Conservation (phyloP, 164 flowering plant genomes). For the Sextonia rubra region DNA sequence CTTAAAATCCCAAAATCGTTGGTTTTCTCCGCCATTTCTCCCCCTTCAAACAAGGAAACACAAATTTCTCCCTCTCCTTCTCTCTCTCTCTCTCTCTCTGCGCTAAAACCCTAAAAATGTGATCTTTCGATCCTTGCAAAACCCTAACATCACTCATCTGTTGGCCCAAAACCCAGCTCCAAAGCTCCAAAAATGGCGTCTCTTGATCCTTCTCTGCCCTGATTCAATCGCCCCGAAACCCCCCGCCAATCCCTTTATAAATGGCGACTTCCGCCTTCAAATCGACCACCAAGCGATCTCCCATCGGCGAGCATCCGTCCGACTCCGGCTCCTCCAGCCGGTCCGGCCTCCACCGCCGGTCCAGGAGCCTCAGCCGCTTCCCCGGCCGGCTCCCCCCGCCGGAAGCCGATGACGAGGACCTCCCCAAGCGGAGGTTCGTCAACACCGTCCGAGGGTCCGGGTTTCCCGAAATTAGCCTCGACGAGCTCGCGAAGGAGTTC, state of each 20-base stretch:
- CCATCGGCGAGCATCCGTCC: constrained; percentile 30
- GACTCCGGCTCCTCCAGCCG: constrained; percentile 32
- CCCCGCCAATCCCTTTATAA: neutral
- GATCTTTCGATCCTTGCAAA: neutral
- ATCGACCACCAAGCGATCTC: constrained; percentile 62
- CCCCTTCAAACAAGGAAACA: neutral
- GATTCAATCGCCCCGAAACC: neutral
- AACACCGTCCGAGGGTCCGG: constrained; percentile 72
- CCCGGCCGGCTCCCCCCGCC: constrained; percentile 27
- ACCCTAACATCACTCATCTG: constrained; percentile 1
- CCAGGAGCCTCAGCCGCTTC: constrained; percentile 61
- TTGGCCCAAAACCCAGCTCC: neutral
- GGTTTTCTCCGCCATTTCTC: constrained; percentile 43
- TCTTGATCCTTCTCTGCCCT: neutral
- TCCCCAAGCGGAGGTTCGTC: constrained; percentile 61
- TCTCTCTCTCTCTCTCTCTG: neutral
- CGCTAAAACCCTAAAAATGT: neutral
- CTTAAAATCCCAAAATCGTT: constrained; percentile 7
- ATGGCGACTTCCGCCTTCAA: constrained; percentile 89
- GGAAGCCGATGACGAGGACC: constrained; percentile 20
- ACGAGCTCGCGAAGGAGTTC: constrained; percentile 72
- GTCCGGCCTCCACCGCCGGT: constrained; percentile 44
- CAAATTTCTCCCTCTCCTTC: neutral
- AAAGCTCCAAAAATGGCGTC: neutral
- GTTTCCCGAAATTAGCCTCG: constrained; percentile 75